Conservation (phyloP, 176 grass and related monocot species). For the Triticum monococcum region DNA sequence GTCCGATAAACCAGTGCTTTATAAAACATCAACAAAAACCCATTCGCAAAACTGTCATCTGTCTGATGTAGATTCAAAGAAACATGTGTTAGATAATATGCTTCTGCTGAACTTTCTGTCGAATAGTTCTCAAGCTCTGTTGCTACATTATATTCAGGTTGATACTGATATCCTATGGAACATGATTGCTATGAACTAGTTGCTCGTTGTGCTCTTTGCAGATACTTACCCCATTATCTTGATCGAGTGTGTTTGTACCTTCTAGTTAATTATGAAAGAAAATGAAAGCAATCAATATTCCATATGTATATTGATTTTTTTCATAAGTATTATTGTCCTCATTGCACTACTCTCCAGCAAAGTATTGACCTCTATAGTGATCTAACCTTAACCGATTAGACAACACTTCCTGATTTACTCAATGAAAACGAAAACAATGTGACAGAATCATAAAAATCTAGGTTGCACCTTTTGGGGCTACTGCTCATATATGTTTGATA, state of each 20-base stretch:
- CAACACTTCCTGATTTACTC: background rate
- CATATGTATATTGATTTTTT: background rate
- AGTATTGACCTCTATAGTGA: background rate
- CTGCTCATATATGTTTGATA: conserved; percentile 13
- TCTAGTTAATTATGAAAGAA: background rate
- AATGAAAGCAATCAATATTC: background rate
- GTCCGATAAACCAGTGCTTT: background rate
- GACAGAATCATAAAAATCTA: conserved; percentile 6
- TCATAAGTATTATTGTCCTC: background rate
- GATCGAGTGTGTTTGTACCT: background rate
- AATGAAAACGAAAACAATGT: background rate
- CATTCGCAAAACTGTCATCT: background rate
- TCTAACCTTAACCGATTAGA: background rate
- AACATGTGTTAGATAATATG: conserved; percentile 11
- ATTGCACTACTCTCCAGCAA: background rate
- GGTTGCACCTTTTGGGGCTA: conserved; percentile 1
- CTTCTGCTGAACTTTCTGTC: conserved; percentile 1
- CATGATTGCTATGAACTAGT: conserved; percentile 7
- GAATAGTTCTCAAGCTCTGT: background rate
- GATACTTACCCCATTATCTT: background rate
- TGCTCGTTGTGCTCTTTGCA: background rate
- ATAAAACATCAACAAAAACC: background rate
- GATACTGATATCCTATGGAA: conserved; percentile 2
- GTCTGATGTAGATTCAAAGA: background rate
- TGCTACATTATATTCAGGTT: conserved; percentile 5